Conservation (phyloP, 2,329 filamentous ascomycete genomes). For the Emericellopsis atlantica region DNA sequence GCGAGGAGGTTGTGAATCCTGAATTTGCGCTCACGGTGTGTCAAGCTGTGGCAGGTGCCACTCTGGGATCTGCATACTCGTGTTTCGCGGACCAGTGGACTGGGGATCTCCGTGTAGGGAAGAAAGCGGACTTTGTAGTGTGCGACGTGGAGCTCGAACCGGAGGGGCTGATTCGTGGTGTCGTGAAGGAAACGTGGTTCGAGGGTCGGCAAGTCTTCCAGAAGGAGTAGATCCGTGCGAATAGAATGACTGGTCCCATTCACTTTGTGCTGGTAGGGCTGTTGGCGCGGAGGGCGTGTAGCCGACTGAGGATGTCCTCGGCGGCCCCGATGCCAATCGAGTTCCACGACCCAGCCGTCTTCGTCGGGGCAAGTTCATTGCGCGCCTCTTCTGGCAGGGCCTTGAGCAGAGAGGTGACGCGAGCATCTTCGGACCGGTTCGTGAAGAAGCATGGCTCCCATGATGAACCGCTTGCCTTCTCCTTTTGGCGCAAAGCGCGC, state of each 20-base stretch:
- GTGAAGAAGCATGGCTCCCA: slow-evolving; percentile 1
- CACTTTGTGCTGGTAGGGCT: neutral
- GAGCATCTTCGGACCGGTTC: neutral
- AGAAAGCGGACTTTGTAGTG: slow-evolving; percentile 43
- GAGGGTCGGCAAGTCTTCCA: slow-evolving; percentile 27
- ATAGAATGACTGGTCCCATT: neutral
- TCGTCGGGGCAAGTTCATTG: neutral
- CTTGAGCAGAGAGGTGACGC: neutral
- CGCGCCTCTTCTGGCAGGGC: neutral
- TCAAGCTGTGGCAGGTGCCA: slow-evolving; percentile 40
- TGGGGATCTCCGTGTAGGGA: slow-evolving; percentile 37
- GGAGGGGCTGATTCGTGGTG: slow-evolving; percentile 29
- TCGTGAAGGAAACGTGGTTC: slow-evolving; percentile 40
- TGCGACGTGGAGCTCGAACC: slow-evolving; percentile 36
- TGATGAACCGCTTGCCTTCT: slow-evolving; percentile 37
- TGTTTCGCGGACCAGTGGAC: slow-evolving; percentile 42
- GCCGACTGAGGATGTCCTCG: neutral
- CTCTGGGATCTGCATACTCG: slow-evolving; percentile 42
- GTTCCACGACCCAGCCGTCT: slow-evolving; percentile 1
- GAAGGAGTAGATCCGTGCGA: neutral
- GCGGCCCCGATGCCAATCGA: neutral
- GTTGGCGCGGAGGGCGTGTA: neutral
- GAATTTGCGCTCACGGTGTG: slow-evolving; percentile 39
- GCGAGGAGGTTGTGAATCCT: slow-evolving; percentile 31
- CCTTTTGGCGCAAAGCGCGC: slow-evolving; percentile 57